Evolutionary conservation across 495 filamentous ascomycete species (phyloP).

Genomic region (Hypoxylon fuscum): DNA sequence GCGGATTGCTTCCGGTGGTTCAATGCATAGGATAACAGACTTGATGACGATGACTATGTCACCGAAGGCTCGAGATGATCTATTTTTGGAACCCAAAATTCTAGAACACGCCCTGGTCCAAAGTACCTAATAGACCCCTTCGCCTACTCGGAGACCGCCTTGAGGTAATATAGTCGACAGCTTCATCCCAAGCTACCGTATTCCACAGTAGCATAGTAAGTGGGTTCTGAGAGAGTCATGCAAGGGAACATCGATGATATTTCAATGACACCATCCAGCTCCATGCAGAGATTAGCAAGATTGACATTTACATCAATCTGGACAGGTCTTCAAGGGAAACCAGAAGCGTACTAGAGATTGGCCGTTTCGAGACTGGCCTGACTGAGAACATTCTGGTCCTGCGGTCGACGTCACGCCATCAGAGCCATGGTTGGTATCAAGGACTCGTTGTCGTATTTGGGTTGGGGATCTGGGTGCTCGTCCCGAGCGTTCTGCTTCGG

Average conservation of each 20-base stretch:
- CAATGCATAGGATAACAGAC: neutral
- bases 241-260: constrained; percentile 12
- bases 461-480: constrained; percentile 19
- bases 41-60: constrained; percentile 6
- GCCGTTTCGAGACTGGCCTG: constrained; percentile 30
- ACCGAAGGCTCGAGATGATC: constrained; percentile 32
- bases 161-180: constrained; percentile 28
- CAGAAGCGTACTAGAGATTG: constrained; percentile 18
- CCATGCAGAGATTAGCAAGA: constrained; percentile 20
- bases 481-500: constrained; percentile 31
- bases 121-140: constrained; percentile 11
- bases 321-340: constrained; percentile 19
- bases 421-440: constrained; percentile 20
- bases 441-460: constrained; percentile 19
- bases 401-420: constrained; percentile 34
- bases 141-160: constrained; percentile 15
- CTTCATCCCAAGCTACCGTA: constrained; percentile 12
- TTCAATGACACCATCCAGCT: constrained; percentile 20
- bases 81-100: constrained; percentile 38
- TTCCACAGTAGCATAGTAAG: constrained; percentile 22
- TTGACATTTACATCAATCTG: constrained; percentile 28
- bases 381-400: constrained; percentile 23
- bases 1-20: neutral
- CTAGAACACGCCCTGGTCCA: constrained; percentile 19
- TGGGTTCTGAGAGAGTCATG: constrained; percentile 20